Evolutionary conservation across 805 yeast species (phyloP).

Genomic region (Kregervanrija fluxuum): DNA sequence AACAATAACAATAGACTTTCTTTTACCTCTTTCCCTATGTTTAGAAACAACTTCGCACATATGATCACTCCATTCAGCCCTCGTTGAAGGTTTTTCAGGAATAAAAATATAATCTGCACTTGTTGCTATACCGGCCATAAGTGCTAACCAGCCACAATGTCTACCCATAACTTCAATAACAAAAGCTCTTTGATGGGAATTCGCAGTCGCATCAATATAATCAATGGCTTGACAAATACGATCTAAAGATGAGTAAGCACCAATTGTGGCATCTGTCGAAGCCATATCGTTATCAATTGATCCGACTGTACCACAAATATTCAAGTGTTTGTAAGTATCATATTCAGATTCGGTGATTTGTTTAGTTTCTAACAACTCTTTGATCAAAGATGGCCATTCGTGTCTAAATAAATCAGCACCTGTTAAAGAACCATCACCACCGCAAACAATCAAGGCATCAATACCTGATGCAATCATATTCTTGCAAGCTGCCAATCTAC

Average conservation of each 20-base stretch:
- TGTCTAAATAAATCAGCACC: conserved; percentile 73
- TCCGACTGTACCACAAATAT: conserved; percentile 71
- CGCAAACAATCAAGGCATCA: conserved; percentile 73
- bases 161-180: conserved; percentile 87
- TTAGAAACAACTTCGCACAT: conserved; percentile 54
- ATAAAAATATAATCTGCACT: conserved; percentile 77
- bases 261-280: conserved; percentile 77
- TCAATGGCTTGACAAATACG: conserved; percentile 71
- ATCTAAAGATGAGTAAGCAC: conserved; percentile 72
- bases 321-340: conserved; percentile 46
- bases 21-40: conserved; percentile 65
- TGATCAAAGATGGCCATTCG: conserved; percentile 69
- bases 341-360: conserved; percentile 40
- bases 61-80: conserved; percentile 58
- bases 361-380: conserved; percentile 43
- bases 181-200: conserved; percentile 76
- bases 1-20: conserved; percentile 73
- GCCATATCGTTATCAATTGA: conserved; percentile 84
- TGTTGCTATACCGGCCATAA: conserved; percentile 74
- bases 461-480: conserved; percentile 66
- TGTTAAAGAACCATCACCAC: conserved; percentile 79
- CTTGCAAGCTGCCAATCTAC: conserved; percentile 55
- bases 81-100: conserved; percentile 70
- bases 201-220: conserved; percentile 79
- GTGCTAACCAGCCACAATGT: conserved; percentile 84